These are phyloP conservation scores for Heterobasidion annosum DNA, from an alignment of 1,284 basidiomycete genomes.

Conservation along the genomic window DNA sequence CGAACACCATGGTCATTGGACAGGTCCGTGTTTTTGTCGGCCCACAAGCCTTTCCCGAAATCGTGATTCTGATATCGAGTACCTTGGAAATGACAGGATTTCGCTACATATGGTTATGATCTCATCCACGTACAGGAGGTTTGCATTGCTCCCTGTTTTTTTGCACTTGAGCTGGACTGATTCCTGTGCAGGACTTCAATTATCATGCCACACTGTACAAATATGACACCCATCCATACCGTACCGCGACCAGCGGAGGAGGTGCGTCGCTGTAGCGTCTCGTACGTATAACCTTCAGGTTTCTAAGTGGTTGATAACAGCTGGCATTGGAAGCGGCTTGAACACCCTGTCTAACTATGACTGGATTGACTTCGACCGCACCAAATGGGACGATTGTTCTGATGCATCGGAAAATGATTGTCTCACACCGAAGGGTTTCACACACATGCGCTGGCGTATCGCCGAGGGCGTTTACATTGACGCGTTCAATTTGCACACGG, in stretches of 20 bases:
- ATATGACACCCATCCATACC: not conserved
- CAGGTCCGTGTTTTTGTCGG: not conserved
- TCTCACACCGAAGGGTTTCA: not conserved
- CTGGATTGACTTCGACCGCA: not conserved
- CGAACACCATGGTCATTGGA: not conserved
- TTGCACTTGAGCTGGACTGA: not conserved
- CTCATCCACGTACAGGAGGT: not conserved
- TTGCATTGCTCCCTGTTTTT: not conserved
- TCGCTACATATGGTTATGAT: not conserved
- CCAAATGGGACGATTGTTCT: not conserved
- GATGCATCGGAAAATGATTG: not conserved
- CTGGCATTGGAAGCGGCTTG: not conserved
- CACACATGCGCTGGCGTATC: not conserved
- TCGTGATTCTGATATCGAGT: not conserved
- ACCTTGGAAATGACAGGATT: not conserved
- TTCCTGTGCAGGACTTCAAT: not conserved
- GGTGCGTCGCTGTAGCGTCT: not conserved
- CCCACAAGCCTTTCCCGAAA: not conserved
- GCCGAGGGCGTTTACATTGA: not conserved
- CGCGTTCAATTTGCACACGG: not conserved
- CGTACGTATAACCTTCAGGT: no score
- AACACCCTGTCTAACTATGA: not conserved
- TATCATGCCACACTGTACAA: not conserved
- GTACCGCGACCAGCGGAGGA: not conserved
- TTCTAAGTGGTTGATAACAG: no score